A percentile compares a stretch with the other conserved stretches of the same genome.
Evolutionary conservation across 257 asterid species (phyloP).

Genomic region (Thymus mandschuricus): DNA sequence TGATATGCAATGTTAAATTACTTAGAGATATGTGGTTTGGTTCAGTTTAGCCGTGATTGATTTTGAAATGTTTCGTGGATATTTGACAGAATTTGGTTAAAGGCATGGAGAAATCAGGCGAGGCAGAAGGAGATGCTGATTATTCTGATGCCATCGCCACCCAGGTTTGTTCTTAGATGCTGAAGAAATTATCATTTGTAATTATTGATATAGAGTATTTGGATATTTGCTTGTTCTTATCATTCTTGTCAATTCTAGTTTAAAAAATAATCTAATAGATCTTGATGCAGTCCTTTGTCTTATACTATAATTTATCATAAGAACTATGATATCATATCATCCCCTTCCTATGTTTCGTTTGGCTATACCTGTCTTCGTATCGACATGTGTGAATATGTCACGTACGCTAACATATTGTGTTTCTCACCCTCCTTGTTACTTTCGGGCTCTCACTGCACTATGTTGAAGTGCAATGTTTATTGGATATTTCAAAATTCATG

Average conservation of each 20-base stretch:
- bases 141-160: slow-evolving; percentile 60
- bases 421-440: neutral
- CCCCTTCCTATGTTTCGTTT: neutral
- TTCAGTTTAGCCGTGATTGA: neutral
- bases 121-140: slow-evolving; percentile 49
- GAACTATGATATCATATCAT: neutral
- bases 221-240: neutral
- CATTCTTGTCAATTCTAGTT: neutral
- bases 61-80: neutral
- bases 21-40: slow-evolving; percentile 1
- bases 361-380: neutral
- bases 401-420: neutral
- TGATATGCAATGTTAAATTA: neutral
- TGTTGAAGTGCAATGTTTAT: neutral
- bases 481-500: neutral
- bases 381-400: neutral
- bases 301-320: neutral
- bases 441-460: neutral
- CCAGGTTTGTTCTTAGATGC: slow-evolving; percentile 51
- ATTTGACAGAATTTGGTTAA: slow-evolving; percentile 56
- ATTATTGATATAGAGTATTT: neutral
- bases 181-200: slow-evolving; percentile 1
- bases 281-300: neutral
- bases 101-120: slow-evolving; percentile 57
- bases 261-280: neutral